These are phyloP conservation scores for Trichoderma sp. DNA, from an alignment of 2,329 filamentous ascomycete species.

Conservation along the genomic window DNA sequence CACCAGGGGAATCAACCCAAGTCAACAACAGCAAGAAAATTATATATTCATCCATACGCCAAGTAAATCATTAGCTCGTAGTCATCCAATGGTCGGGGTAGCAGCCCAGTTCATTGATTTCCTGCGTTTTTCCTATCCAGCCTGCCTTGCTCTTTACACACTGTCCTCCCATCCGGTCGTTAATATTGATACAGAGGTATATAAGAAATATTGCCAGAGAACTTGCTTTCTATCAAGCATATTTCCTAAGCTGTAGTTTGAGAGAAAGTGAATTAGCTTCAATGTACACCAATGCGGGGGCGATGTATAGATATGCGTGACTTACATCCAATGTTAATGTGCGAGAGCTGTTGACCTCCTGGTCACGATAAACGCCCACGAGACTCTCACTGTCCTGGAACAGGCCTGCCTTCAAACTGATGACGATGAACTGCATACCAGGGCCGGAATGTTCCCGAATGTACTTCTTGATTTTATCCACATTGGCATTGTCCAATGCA, in stretches of 20 bases:
- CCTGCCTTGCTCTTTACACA: constrained; percentile 4
- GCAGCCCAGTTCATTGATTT: not conserved
- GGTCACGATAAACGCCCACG: constrained; percentile 94
- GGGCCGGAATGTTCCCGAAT: constrained; percentile 92
- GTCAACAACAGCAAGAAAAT: not conserved
- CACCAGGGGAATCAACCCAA: not conserved
- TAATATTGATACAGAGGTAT: constrained; percentile 21
- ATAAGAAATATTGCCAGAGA: constrained; percentile 3
- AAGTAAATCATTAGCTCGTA: constrained; percentile 26
- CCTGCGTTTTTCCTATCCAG: constrained; percentile 22
- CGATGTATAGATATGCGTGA: constrained; percentile 31
- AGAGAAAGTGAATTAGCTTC: constrained; percentile 27
- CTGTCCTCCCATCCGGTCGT: constrained; percentile 12
- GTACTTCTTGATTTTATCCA: constrained; percentile 94
- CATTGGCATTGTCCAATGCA: constrained; percentile 96
- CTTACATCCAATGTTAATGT: constrained; percentile 95
- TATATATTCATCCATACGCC: constrained; percentile 23
- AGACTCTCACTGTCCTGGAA: constrained; percentile 97
- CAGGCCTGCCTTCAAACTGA: constrained; percentile 90
- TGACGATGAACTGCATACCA: constrained; percentile 99
- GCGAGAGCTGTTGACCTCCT: constrained; percentile 88
- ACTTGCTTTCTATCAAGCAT: constrained; percentile 34
- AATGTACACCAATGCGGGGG: not conserved
- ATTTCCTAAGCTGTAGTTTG: constrained; percentile 41
- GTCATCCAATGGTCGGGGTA: constrained; percentile 19